Evolutionary conservation across 306 rosid species (phyloP).

Genomic region (Castanea sativa): DNA sequence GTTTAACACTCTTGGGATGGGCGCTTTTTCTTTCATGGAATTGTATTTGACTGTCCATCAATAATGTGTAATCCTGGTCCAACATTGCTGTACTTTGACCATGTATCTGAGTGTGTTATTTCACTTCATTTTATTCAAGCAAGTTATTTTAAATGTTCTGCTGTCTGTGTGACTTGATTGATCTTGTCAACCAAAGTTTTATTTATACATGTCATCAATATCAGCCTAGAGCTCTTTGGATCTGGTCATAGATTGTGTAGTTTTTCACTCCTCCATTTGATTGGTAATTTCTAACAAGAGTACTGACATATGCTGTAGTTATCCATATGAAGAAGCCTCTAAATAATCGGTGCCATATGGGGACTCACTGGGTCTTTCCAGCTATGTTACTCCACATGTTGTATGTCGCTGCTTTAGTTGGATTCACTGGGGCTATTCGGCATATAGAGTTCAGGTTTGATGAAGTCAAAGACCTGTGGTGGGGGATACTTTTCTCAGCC

Average conservation of each 20-base stretch:
- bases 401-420: constrained; percentile 69
- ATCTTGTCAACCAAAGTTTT: background rate
- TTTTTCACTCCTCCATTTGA: constrained; percentile 2
- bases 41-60: background rate
- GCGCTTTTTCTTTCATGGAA: background rate
- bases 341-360: constrained; percentile 76
- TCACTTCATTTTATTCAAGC: background rate
- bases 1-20: background rate
- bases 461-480: constrained; percentile 91
- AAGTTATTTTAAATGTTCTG: background rate
- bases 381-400: constrained; percentile 56
- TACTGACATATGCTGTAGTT: constrained; percentile 47
- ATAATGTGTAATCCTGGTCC: background rate
- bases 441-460: constrained; percentile 96
- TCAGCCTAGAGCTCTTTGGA: constrained; percentile 10
- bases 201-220: background rate
- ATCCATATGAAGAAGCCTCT: constrained; percentile 65
- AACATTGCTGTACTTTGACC: background rate
- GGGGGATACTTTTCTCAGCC: constrained; percentile 77
- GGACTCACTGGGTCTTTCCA: constrained; percentile 67
- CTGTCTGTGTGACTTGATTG: background rate
- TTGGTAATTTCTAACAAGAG: constrained; percentile 23
- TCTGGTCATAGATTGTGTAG: background rate
- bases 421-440: constrained; percentile 66
- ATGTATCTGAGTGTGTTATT: background rate